Base-by-base conservation (phyloP, 2,329 filamentous ascomycete genomes). In the Diaporthe destruens region DNA sequence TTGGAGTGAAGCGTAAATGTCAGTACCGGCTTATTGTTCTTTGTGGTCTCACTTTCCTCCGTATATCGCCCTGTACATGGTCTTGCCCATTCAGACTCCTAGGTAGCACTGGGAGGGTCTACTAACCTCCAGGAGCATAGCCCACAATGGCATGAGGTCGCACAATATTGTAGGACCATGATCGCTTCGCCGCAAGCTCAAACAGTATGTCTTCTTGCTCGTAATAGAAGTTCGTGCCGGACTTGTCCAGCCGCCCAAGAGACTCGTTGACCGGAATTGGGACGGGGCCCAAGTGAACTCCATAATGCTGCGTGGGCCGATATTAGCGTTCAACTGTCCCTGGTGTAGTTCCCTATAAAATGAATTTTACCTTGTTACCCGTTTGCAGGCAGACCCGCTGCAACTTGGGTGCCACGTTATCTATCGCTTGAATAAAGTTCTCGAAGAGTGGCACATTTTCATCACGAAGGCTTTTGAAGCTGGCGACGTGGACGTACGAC, bases 71-170 rank as follows among this genome's bases (percentile, higher is more conserved):
- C 29, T 29, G 5, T n/a, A n/a, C n/a, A n/a, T n/a, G 49, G n/a
- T 53, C 49, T 53, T 25, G 49, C 49, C 8, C 18, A 53, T n/a
- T 53, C 23, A 5, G 25, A 42, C 39, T 65, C 29, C 2, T 29
- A 29, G 29, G 7, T 23, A 18, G 36, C 39, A 39, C 32, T 49
- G 20, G 9, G n/a, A 53, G n/a, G 9, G 1, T 7, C n/a, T 20
- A 75, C 75, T 11, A 55, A 77, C 77, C 75, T 59, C 74, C 72
- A 18, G 77, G 78, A 16, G 78, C 73, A 49, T 76, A 80, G 9
- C 79, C 79, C 39, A 75, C 76, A 47, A 80, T 79, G 6, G 76
- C 77, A 51, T 77, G 78, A 1, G 77, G 77, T 5, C 78, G 77
- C 49, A 79, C 79, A 14, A 80, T 70, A 57, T 79, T 80, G 59